Evolutionary conservation across 176 grass and related monocot genomes (phyloP).

Genomic region (Musa troglodytarum): DNA sequence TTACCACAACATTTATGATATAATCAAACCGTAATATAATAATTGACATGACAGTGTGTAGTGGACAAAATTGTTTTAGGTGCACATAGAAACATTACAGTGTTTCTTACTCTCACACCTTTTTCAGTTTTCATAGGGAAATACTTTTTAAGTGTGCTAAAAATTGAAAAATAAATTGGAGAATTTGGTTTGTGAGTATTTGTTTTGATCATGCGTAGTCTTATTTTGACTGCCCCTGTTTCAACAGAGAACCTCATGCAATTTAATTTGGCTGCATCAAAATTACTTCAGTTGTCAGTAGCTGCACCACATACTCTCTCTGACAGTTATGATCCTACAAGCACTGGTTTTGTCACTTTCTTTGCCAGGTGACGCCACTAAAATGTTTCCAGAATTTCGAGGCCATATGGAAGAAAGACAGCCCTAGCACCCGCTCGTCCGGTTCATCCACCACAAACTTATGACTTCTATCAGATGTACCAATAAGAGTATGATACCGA

Average conservation of each 20-base stretch:
- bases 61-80: no score
- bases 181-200: not conserved
- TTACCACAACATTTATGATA: no score
- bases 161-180: not conserved
- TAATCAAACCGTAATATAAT: no score
- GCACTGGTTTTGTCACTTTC: not conserved
- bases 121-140: no score
- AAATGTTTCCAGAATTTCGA: constrained; percentile 64
- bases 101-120: no score
- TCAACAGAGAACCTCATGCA: no score
- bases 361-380: constrained; percentile 46
- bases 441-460: constrained; percentile 27
- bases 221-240: not conserved
- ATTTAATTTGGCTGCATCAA: not conserved
- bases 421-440: constrained; percentile 46
- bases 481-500: not conserved
- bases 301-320: no score
- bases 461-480: not conserved
- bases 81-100: no score
- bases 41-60: no score
- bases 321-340: no score
- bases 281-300: not conserved
- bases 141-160: not conserved
- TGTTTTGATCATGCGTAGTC: not conserved
- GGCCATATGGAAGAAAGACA: constrained; percentile 66